Base-by-base conservation (phyloP, 495 filamentous ascomycete genomes). In the Penicillium canescens region DNA sequence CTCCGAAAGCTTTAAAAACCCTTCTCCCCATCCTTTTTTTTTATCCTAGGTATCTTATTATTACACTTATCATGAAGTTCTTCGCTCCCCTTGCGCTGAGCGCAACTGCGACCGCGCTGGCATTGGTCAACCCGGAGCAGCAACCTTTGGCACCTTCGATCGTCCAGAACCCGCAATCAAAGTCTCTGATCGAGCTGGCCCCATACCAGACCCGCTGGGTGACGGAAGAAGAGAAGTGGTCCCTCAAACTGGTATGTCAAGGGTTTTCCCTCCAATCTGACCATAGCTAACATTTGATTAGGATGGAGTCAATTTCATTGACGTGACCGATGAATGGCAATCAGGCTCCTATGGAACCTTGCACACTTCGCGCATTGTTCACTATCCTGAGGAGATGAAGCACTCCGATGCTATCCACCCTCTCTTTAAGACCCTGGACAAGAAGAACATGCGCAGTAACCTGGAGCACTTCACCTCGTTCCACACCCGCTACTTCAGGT, bases 171-270 rank as follows among this genome's bases (percentile, higher is more conserved):
- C 59, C 67, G 20, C 52, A 62, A 18, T 80, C 87, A 46, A 78
- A 78, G 60, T 96, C 81, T 62, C 79, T 94, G 33, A 87, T 98
- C 54, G 92, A 98, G 76, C 72, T 96, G n/a, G 77, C 82, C 13
- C 93, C 91, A n/a, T 91, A 89, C 52, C 80, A 90, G 58, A 91
- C 84, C 20, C 71, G 77, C 73, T 95, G 89, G 88, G 86, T 96
- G 21, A 93, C 89, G 0, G 93, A 98, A 60, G 91, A 96, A 26
- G 85, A 96, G 74, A 98, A 98, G 73, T 96, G 95, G 89, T 83
- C 82, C 57, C 75, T 98, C 54, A 86, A 89, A 68, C 76, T 92
- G 59, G 91, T 96, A 82, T 50, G 85, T 71, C 21, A 14, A 28
- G 3, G 7, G 2, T 9, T 6, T 18, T 2, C 13, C 23, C 6